Evolutionary conservation across 2,329 filamentous ascomycete species (phyloP).

Genomic region (Apiospora malaysiana): DNA sequence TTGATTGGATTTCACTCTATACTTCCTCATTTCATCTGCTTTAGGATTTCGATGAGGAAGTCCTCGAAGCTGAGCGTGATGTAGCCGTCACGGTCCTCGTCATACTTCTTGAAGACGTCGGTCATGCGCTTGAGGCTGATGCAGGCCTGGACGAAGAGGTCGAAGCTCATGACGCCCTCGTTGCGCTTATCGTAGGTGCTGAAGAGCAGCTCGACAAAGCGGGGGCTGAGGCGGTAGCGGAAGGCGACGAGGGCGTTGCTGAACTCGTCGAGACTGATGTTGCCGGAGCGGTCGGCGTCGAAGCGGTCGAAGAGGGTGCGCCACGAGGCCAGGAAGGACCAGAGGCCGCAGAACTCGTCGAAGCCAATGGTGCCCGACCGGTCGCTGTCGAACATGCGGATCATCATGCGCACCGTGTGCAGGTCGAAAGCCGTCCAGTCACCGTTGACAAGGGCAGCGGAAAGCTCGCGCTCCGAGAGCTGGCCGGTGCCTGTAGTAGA

Average conservation of each 20-base stretch:
- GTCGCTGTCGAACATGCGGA: constrained; percentile 98
- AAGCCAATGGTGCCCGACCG: constrained; percentile 89
- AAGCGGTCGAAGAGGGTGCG: constrained; percentile 94
- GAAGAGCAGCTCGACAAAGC: constrained; percentile 87
- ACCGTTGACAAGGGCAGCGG: constrained; percentile 90
- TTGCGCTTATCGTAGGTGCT: constrained; percentile 82
- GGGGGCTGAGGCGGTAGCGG: constrained; percentile 84
- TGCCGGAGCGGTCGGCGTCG: constrained; percentile 84
- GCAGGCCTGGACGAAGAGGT: constrained; percentile 96
- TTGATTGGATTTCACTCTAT: neutral
- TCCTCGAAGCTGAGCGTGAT: constrained; percentile 84
- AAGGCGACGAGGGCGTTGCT: constrained; percentile 90
- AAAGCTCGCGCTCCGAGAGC: constrained; percentile 85
- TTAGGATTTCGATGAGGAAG: constrained; percentile 73
- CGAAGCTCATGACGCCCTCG: constrained; percentile 82
- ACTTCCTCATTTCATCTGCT: constrained; percentile 58
- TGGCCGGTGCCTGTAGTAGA: constrained; percentile 69
- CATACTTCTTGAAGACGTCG: constrained; percentile 98
- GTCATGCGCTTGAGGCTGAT: constrained; percentile 98
- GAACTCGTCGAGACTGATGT: constrained; percentile 87
- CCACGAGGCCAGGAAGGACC: constrained; percentile 96
- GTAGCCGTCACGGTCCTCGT: constrained; percentile 94
- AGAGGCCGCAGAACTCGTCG: constrained; percentile 94
- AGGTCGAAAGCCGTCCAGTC: constrained; percentile 94
- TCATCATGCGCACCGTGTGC: constrained; percentile 98